A percentile compares a stretch with the other conserved stretches of the same genome.
phyloP scores from a whole-genome alignment of 2,329 filamentous ascomycete genomes.

The Corniculantispora saksenae region DNA sequence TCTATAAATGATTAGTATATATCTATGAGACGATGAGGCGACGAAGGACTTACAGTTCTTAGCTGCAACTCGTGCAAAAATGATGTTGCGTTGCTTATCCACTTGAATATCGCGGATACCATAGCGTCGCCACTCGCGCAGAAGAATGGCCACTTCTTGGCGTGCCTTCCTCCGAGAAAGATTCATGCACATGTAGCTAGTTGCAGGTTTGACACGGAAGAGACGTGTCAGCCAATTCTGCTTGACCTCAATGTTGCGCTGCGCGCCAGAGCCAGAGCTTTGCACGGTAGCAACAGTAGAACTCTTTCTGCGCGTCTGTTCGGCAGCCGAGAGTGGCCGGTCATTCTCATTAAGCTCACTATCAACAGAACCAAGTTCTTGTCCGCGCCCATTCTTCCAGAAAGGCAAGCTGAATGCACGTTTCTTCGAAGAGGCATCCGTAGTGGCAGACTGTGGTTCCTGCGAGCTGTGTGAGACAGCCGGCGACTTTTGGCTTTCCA shows the following conservation, averaged over 20 bases:
- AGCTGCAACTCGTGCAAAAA: slow-evolving; percentile 75
- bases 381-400: slow-evolving; percentile 53
- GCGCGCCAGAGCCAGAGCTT: slow-evolving; percentile 38
- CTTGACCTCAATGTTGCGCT: slow-evolving; percentile 63
- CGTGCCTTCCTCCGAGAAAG: slow-evolving; percentile 69
- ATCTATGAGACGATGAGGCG: neutral
- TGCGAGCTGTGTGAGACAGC: slow-evolving; percentile 28
- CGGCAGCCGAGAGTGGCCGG: neutral
- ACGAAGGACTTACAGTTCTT: slow-evolving; percentile 69
- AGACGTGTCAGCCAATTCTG: slow-evolving; percentile 89
- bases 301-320: slow-evolving; percentile 21
- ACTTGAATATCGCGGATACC: slow-evolving; percentile 80
- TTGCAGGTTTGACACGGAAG: slow-evolving; percentile 85
- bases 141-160: slow-evolving; percentile 72
- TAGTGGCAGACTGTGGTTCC: slow-evolving; percentile 27
- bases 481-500: slow-evolving; percentile 21
- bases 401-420: slow-evolving; percentile 56
- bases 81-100: slow-evolving; percentile 75
- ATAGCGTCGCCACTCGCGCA: slow-evolving; percentile 78
- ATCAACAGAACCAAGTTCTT: slow-evolving; percentile 29
- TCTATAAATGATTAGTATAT: slow-evolving; percentile 48
- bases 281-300: slow-evolving; percentile 31
- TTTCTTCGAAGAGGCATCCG: slow-evolving; percentile 44
- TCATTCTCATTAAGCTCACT: slow-evolving; percentile 8
- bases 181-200: slow-evolving; percentile 71